Conservation (phyloP, 495 filamentous ascomycete genomes). For the Rusavskia elegans region DNA sequence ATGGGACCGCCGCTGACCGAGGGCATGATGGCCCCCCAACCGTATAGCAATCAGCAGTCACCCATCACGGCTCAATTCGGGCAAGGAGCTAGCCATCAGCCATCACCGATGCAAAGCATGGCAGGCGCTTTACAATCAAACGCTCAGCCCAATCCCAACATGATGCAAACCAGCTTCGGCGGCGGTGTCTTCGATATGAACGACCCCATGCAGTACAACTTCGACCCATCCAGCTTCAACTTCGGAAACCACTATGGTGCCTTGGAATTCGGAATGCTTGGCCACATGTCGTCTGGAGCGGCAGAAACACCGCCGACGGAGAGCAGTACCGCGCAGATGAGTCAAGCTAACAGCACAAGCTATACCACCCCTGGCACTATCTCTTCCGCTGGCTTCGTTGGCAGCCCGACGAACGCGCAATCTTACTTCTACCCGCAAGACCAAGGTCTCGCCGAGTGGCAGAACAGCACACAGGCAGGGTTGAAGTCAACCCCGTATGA, state of each 20-base stretch:
- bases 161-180: slow-evolving; percentile 34
- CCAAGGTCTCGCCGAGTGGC: slow-evolving; percentile 8
- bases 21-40: slow-evolving; percentile 19
- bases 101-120: slow-evolving; percentile 14
- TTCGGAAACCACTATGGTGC: slow-evolving; percentile 93
- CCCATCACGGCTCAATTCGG: slow-evolving; percentile 53
- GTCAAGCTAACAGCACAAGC: slow-evolving; percentile 21
- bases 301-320: slow-evolving; percentile 65
- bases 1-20: slow-evolving; percentile 26
- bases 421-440: slow-evolving; percentile 11
- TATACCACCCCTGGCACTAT: slow-evolving; percentile 11
- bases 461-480: slow-evolving; percentile 14
- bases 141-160: slow-evolving; percentile 14
- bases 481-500: slow-evolving; percentile 15
- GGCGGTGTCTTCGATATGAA: slow-evolving; percentile 66
- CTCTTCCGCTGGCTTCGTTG: slow-evolving; percentile 10
- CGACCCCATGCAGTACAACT: slow-evolving; percentile 83
- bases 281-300: slow-evolving; percentile 79
- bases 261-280: slow-evolving; percentile 84
- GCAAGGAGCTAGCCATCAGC: slow-evolving; percentile 9
- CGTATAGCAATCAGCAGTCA: slow-evolving; percentile 46
- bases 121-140: slow-evolving; percentile 8
- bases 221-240: slow-evolving; percentile 82
- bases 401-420: slow-evolving; percentile 8
- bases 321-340: slow-evolving; percentile 9